phyloP scores from a whole-genome alignment of 2,329 filamentous ascomycete species.

The Hypomyces perniciosus region DNA sequence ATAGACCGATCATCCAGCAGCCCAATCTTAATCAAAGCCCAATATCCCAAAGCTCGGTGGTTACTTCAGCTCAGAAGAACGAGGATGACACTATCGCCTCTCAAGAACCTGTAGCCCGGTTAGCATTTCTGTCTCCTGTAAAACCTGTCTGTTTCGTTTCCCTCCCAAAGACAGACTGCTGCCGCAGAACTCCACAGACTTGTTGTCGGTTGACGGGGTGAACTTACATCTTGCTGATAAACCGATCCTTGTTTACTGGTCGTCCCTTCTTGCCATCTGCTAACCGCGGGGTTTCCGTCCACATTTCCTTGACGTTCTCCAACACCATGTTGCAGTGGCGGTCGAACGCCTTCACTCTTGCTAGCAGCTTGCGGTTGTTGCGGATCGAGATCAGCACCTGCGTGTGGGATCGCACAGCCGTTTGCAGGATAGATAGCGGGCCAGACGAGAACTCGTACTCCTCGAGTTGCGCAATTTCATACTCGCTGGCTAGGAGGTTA shows the following conservation, averaged over 20 bases:
- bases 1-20: constrained; percentile 20
- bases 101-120: constrained; percentile 60
- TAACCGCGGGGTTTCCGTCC: constrained; percentile 85
- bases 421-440: constrained; percentile 84
- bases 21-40: constrained; percentile 17
- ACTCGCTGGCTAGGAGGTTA: constrained; percentile 57
- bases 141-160: not conserved
- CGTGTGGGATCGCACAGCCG: constrained; percentile 86
- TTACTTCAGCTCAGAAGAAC: constrained; percentile 65
- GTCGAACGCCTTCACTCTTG: constrained; percentile 97
- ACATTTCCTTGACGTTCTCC: constrained; percentile 95
- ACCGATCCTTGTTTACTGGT: constrained; percentile 94
- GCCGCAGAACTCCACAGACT: not conserved
- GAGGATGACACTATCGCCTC: constrained; percentile 82
- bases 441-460: constrained; percentile 51
- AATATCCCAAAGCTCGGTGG: constrained; percentile 3
- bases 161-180: not conserved
- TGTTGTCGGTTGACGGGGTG: not conserved
- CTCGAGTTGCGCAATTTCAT: constrained; percentile 71
- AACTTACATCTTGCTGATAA: constrained; percentile 92
- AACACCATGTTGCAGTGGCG: constrained; percentile 99
- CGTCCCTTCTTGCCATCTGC: constrained; percentile 82
- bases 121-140: constrained; percentile 10
- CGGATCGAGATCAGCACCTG: constrained; percentile 97
- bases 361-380: constrained; percentile 96